Evolutionary conservation across 2,329 filamentous ascomycete species (phyloP).

Genomic region (Aspergillus sergii): DNA sequence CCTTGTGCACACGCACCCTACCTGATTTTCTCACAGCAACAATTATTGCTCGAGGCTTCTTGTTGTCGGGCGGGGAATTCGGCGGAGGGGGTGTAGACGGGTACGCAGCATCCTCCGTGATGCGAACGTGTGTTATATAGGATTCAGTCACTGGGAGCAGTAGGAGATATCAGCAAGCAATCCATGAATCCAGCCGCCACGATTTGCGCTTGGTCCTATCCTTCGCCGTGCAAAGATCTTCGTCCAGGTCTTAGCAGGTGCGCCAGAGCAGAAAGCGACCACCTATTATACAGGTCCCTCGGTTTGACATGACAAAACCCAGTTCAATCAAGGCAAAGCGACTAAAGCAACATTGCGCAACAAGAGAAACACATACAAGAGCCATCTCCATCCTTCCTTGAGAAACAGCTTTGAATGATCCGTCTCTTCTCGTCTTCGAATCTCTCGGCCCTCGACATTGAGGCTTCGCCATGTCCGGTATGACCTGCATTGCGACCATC

Average conservation of each 20-base stretch:
- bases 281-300: not conserved
- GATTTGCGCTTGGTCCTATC: not conserved
- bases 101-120: constrained; percentile 81
- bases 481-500: constrained; percentile 37
- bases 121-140: constrained; percentile 95
- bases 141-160: constrained; percentile 72
- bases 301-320: not conserved
- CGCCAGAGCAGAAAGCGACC: not conserved
- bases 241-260: not conserved
- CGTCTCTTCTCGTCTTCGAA: constrained; percentile 97
- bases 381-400: constrained; percentile 83
- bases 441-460: constrained; percentile 66
- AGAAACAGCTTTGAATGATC: constrained; percentile 93
- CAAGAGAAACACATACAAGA: constrained; percentile 63
- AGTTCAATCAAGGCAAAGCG: constrained; percentile 13
- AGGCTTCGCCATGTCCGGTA: constrained; percentile 29
- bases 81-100: constrained; percentile 84
- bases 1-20: constrained; percentile 93
- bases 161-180: constrained; percentile 22
- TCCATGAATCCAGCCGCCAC: not conserved
- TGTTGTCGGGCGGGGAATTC: constrained; percentile 69
- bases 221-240: not conserved
- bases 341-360: constrained; percentile 9
- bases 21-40: constrained; percentile 91
- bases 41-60: constrained; percentile 90